Evolutionary conservation across 495 filamentous ascomycete species (phyloP).

Genomic region (Annulohypoxylon maeteangense): DNA sequence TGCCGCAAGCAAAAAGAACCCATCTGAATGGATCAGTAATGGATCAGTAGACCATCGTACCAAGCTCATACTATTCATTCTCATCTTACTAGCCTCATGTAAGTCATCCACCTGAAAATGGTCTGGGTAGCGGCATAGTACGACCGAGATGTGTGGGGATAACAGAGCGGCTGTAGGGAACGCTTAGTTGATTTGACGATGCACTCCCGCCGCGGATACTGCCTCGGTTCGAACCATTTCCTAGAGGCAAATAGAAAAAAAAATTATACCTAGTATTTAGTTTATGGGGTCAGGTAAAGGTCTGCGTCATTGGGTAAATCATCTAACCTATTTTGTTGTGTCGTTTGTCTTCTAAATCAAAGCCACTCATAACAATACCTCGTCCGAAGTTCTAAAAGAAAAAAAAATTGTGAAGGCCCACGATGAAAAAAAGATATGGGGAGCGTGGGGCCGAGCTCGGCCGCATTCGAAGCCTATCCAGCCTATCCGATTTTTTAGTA

Average conservation of each 20-base stretch:
- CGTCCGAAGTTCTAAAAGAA: slow-evolving; percentile 25
- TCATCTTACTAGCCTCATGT: slow-evolving; percentile 46
- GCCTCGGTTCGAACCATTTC: slow-evolving; percentile 19
- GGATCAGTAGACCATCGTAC: slow-evolving; percentile 44
- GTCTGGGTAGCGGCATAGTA: slow-evolving; percentile 41
- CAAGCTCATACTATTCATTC: slow-evolving; percentile 43
- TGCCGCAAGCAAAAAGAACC: slow-evolving; percentile 33
- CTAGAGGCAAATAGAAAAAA: slow-evolving; percentile 7
- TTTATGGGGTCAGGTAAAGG: slow-evolving; percentile 4
- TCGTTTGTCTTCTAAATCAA: neutral
- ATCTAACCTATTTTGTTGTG: slow-evolving; percentile 23
- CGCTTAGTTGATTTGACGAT: slow-evolving; percentile 17
- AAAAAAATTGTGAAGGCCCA: slow-evolving; percentile 31
- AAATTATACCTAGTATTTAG: neutral
- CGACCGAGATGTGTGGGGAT: slow-evolving; percentile 45
- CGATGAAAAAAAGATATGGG: slow-evolving; percentile 41
- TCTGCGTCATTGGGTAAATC: slow-evolving; percentile 10
- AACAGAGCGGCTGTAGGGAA: slow-evolving; percentile 31
- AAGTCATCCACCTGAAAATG: slow-evolving; percentile 43
- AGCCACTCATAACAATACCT: slow-evolving; percentile 38
- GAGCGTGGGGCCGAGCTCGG: slow-evolving; percentile 43
- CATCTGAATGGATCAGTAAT: slow-evolving; percentile 36
- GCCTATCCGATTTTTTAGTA: slow-evolving; percentile 25
- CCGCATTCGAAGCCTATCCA: slow-evolving; percentile 28
- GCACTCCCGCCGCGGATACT: slow-evolving; percentile 13